Percentiles rank a stretch among this genome's conserved stretches.
These are phyloP conservation scores for Funneliformis mosseae DNA, from an alignment of 192 early-diverging fungal genomes.

Conservation along the genomic window DNA sequence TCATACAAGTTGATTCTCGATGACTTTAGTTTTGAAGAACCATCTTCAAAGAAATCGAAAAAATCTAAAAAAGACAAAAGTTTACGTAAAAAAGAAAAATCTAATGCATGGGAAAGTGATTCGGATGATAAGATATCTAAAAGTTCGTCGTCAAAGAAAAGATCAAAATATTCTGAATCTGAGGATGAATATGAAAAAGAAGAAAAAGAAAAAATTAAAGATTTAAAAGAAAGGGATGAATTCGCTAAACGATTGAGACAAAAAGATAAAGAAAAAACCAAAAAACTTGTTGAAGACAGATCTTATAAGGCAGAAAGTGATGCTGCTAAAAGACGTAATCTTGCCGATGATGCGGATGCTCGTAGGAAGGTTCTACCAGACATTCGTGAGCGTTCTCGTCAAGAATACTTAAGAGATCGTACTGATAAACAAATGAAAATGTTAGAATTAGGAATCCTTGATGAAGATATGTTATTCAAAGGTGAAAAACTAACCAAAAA, in stretches of 20 bases:
- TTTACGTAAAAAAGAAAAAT: conserved; percentile 51
- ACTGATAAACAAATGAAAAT: conserved; percentile 81
- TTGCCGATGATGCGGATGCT: conserved; percentile 82
- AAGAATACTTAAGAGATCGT: conserved; percentile 88
- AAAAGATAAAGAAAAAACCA: conserved; percentile 80
- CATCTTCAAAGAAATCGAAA: conserved; percentile 47
- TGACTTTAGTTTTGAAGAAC: conserved; percentile 48
- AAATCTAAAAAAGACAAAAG: conserved; percentile 48
- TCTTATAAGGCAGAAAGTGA: conserved; percentile 69
- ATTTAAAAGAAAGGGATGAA: conserved; percentile 89
- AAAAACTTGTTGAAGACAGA: conserved; percentile 75
- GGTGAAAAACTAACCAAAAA: conserved; percentile 72
- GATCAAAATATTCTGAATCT: conserved; percentile 24
- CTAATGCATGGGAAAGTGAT: conserved; percentile 39
- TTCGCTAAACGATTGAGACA: conserved; percentile 80
- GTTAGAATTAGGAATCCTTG: conserved; percentile 74
- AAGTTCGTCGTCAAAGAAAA: conserved; percentile 33
- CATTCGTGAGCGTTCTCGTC: conserved; percentile 85
- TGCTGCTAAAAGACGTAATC: conserved; percentile 63
- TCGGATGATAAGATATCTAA: conserved; percentile 36
- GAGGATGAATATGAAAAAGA: conserved; percentile 54
- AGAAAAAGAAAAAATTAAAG: conserved; percentile 60
- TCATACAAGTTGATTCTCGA: conserved; percentile 36
- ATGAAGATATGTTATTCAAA: conserved; percentile 85
- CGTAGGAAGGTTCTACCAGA: conserved; percentile 69